Conservation (phyloP, 2,329 filamentous ascomycete species). For the Aciculosporium take region DNA sequence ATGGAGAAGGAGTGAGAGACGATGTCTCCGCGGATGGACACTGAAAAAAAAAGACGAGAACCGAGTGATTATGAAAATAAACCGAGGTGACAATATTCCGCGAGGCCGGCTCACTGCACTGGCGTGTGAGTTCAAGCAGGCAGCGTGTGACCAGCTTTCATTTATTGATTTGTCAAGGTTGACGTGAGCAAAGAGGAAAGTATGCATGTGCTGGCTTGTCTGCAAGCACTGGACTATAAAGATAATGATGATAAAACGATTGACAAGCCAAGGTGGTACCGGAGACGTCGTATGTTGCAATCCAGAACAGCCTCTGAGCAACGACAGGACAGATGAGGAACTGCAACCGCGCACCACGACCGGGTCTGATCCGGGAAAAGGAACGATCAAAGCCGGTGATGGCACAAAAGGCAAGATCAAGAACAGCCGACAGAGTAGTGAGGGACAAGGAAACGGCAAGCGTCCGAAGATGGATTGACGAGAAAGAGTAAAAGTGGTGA, state of each 20-base stretch:
- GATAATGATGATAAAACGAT: conserved; percentile 11
- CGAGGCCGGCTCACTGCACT: conserved; percentile 7
- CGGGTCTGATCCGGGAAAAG: not conserved
- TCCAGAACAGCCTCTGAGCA: not conserved
- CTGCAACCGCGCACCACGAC: not conserved
- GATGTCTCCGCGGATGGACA: conserved; percentile 2
- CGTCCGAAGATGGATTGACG: not conserved
- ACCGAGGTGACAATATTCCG: conserved; percentile 3
- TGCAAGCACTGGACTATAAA: not conserved
- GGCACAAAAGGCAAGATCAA: not conserved
- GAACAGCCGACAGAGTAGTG: not conserved
- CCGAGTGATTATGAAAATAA: not conserved
- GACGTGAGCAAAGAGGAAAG: conserved; percentile 11
- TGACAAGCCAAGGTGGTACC: conserved; percentile 11
- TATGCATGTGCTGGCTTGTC: conserved; percentile 3
- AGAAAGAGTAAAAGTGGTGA: not conserved
- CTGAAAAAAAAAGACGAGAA: not conserved
- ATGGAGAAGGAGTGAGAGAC: conserved; percentile 4
- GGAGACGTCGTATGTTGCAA: conserved; percentile 8
- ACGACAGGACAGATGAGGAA: not conserved
- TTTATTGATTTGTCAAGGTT: conserved; percentile 11
- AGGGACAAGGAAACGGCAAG: not conserved
- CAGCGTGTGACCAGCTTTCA: conserved; percentile 1
- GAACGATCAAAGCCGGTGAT: not conserved
- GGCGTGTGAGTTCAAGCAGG: conserved; percentile 2